Evolutionary conservation across 306 rosid species (phyloP).

Genomic region (Myrica gale): DNA sequence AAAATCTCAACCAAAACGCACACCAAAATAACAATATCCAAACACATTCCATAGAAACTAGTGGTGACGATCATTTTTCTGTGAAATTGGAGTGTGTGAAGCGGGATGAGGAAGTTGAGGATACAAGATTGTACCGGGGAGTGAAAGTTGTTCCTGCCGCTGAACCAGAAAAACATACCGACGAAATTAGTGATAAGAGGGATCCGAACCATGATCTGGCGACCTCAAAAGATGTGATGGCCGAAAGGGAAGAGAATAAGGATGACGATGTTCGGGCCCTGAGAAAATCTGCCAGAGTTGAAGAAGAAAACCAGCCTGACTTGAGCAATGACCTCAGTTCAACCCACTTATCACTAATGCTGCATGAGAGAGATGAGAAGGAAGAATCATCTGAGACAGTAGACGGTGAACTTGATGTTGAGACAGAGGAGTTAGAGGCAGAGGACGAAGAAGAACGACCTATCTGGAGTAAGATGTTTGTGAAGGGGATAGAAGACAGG

Average conservation of each 20-base stretch:
- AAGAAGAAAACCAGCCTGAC: slow-evolving; percentile 32
- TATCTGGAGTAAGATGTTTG: slow-evolving; percentile 60
- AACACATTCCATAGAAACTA: slow-evolving; percentile 50
- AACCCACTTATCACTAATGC: too few relatives aligned
- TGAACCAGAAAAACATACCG: slow-evolving; percentile 27
- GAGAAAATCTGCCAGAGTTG: slow-evolving; percentile 8
- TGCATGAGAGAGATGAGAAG: slow-evolving; percentile 28
- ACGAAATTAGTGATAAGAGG: slow-evolving; percentile 17
- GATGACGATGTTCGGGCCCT: slow-evolving; percentile 21
- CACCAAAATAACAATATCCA: slow-evolving; percentile 41
- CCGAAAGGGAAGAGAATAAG: slow-evolving; percentile 35
- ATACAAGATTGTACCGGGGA: slow-evolving; percentile 17
- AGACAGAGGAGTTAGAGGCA: slow-evolving; percentile 31
- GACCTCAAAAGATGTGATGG: slow-evolving; percentile 25
- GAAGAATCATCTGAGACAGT: slow-evolving; percentile 33
- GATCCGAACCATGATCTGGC: slow-evolving; percentile 14
- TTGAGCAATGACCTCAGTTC: slow-evolving; percentile 10
- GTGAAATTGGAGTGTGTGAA: slow-evolving; percentile 44
- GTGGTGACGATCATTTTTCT: slow-evolving; percentile 55
- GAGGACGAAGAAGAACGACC: slow-evolving; percentile 50
- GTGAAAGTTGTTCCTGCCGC: slow-evolving; percentile 27
- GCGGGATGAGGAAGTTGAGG: slow-evolving; percentile 50
- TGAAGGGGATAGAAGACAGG: slow-evolving; percentile 65
- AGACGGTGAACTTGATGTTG: slow-evolving; percentile 24
- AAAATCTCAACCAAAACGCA: slow-evolving; percentile 41